Evolutionary conservation across 2,329 filamentous ascomycete species (phyloP), one percentile per base, ranked within the genome.

Genomic region (Mollisia scopiformis): DNA sequence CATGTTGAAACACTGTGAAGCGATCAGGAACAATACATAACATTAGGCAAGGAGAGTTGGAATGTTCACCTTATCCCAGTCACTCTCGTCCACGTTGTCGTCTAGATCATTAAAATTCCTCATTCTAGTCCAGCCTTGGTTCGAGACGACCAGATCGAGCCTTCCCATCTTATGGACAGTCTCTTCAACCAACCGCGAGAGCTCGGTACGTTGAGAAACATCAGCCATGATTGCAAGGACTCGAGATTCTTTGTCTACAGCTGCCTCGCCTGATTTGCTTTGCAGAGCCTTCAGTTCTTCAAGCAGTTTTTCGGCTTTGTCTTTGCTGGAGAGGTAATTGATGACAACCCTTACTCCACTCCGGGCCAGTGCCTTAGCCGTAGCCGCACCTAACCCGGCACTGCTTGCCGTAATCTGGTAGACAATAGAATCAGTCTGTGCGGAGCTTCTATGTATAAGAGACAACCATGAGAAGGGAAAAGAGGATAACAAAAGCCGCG

Each of bases 91-190:
- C n/a, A 80, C 72, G 61, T 83, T 84, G 11, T 86, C 82, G 27
- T 83, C 78, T 27, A 86, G 70, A 65, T 81, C 72, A 7, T 63
- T 71, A 49, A 84, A 75, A 54, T 81, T 73, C 13, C 79, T 74
- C 16, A 82, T 72, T 16, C 69, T 71, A 0, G 82, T 83, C 82
- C 82, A 85, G 2, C 83, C 82, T 7, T 89, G 89, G 74, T 95
- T 95, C 2, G 88, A 90, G 69, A 94, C 85, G 49, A 95, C 79
- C 41, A 92, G 82, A 75, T 95, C 91, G n/a, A 95, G 74, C 1
- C 88, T 85, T 4, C 88, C 89, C 64, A 92, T 80, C n/a, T 75
- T 75, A 27, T 81, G 75, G 51, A 88, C 79, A 1, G 85, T 83
- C 47, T 88, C 81, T 19, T 82, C 75, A 1, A 93, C 84, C 0